These are phyloP conservation scores for Gossypium sturtianum DNA, from an alignment of 345 rosid species.

Conservation along the genomic window DNA sequence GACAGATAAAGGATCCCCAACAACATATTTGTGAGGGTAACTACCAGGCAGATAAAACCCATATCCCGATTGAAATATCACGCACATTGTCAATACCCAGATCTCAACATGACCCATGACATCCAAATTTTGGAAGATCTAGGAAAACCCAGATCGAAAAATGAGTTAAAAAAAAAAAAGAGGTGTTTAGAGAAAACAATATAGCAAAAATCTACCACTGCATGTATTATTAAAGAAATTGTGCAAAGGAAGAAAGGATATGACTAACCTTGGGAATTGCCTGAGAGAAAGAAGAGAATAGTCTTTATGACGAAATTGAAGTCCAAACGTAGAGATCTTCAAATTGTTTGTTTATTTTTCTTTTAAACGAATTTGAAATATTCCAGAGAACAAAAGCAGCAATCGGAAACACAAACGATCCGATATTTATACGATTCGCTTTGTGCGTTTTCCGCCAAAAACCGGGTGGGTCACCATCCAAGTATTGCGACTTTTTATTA, in stretches of 20 bases:
- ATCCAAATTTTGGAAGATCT: constrained; percentile 46
- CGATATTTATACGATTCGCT: not conserved
- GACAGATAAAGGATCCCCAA: constrained; percentile 43
- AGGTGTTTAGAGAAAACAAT: not conserved
- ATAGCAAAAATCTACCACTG: not conserved
- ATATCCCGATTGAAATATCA: constrained; percentile 30
- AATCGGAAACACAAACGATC: not conserved
- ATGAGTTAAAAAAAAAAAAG: not conserved
- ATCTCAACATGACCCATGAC: constrained; percentile 31
- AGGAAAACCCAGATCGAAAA: constrained; percentile 32
- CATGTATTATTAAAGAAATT: not conserved
- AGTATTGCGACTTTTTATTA: not conserved
- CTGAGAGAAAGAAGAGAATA: not conserved
- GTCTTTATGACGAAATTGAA: not conserved
- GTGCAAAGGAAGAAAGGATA: not conserved
- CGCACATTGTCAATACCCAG: constrained; percentile 36
- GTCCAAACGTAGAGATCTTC: not conserved
- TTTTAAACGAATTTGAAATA: not conserved
- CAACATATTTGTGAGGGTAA: constrained; percentile 47
- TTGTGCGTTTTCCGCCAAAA: not conserved
- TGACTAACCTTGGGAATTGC: not conserved
- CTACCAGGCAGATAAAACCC: constrained; percentile 69
- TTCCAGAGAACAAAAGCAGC: not conserved
- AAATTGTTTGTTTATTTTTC: not conserved
- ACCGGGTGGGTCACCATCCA: not conserved